Percentiles rank a stretch among this genome's conserved stretches.
Evolutionary conservation across 164 flowering plant genomes (phyloP).

Genomic region (Nymphaea thermarum): DNA sequence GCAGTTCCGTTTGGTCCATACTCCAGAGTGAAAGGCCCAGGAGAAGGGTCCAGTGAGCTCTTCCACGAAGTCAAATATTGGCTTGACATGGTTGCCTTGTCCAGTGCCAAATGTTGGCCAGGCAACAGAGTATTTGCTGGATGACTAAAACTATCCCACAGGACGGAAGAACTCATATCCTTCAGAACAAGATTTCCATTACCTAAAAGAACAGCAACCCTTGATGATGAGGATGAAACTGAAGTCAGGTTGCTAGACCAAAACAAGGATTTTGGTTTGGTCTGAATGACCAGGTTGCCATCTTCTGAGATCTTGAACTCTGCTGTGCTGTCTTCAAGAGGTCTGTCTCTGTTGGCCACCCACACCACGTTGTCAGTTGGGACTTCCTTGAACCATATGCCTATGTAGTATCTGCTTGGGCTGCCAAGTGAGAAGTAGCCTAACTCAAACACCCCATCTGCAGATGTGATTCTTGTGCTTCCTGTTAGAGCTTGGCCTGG

Average conservation of each 20-base stretch:
- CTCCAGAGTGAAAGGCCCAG: conserved; percentile 8
- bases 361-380: conserved; percentile 10
- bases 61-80: conserved; percentile 8
- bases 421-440: conserved; percentile 19
- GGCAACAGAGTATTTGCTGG: conserved; percentile 12
- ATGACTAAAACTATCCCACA: conserved; percentile 12
- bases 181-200: conserved; percentile 22
- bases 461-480: conserved; percentile 12
- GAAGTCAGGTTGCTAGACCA: conserved; percentile 20
- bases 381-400: conserved; percentile 14
- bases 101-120: conserved; percentile 4
- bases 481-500: conserved; percentile 14
- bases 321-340: conserved; percentile 7
- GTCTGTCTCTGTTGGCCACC: conserved; percentile 18
- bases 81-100: neutral
- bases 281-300: conserved; percentile 15
- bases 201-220: conserved; percentile 15
- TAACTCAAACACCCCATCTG: conserved; percentile 7
- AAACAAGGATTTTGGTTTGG: conserved; percentile 7
- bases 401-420: conserved; percentile 10
- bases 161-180: neutral
- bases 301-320: conserved; percentile 11
- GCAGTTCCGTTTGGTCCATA: neutral
- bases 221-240: conserved; percentile 4
- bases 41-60: conserved; percentile 10